A percentile compares a stretch with the other conserved stretches of the same genome.
Conservation (phyloP, 345 rosid genomes). For the rapeseed (Brassica napus) region Da-Ae NC_063449.1:32979501-32980000, state of each 20-base stretch:
- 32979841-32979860: neutral
- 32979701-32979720: neutral
- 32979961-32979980: conserved; percentile 4
- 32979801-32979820: neutral
- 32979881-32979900: conserved; percentile 38
- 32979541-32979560: too few species aligned
- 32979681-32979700: neutral
- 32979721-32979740: neutral
- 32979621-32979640: too few species aligned
- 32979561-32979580: neutral
- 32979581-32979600: neutral
- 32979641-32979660: too few species aligned
- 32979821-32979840: neutral
- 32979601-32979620: too few species aligned
- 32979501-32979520: too few species aligned
- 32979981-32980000: conserved; percentile 22
- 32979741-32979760: neutral
- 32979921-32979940: conserved; percentile 9
- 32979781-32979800: neutral
- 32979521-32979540: conserved; percentile 1
- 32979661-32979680: neutral
- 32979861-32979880: conserved; percentile 26
- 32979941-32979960: conserved; percentile 13
- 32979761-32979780: neutral
- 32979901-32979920: conserved; percentile 23